A percentile compares a stretch with the other conserved stretches of the same genome.
Conservation (phyloP, 106 monocot species). For the Chionographis japonica region DNA sequence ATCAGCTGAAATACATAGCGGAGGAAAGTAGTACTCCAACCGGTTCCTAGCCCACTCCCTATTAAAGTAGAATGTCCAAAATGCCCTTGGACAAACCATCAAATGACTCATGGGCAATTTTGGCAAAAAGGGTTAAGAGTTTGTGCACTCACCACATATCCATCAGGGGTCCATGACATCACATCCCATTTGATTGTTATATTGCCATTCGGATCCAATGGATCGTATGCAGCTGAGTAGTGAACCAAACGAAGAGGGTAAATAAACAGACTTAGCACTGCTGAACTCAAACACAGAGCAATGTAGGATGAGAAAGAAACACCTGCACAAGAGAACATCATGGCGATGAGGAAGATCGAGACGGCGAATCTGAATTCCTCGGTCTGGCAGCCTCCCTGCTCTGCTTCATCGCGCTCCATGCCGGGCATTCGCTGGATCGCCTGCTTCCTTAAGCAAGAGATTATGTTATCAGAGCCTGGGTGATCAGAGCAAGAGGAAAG, state of each 20-base stretch:
- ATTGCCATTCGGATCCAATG: conserved; percentile 71
- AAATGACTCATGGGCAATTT: too few relatives aligned
- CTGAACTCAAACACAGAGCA: too few relatives aligned
- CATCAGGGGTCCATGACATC: conserved; percentile 78
- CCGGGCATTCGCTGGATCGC: neutral
- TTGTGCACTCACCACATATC: conserved; percentile 56
- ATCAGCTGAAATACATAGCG: too few relatives aligned
- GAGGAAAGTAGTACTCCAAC: too few relatives aligned
- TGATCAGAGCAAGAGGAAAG: neutral
- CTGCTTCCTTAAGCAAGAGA: neutral
- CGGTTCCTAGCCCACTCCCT: too few relatives aligned
- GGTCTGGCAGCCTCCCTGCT: too few relatives aligned
- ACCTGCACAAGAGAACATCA: conserved; percentile 48
- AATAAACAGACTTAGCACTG: neutral
- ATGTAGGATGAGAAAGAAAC: neutral
- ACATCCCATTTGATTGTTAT: conserved; percentile 85
- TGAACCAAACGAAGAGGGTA: neutral
- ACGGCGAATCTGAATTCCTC: conserved; percentile 15
- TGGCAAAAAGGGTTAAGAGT: too few relatives aligned
- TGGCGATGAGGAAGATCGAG: conserved; percentile 8
- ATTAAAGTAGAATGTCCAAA: too few relatives aligned
- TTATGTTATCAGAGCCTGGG: neutral
- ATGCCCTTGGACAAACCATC: too few relatives aligned
- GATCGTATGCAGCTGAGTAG: conserved; percentile 58
- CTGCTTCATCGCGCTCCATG: conserved; percentile 1